Percentiles rank a stretch among this genome's conserved stretches.
phyloP scores from a whole-genome alignment of 2,329 filamentous ascomycete genomes.

The Hymenoscyphus linearis region DNA sequence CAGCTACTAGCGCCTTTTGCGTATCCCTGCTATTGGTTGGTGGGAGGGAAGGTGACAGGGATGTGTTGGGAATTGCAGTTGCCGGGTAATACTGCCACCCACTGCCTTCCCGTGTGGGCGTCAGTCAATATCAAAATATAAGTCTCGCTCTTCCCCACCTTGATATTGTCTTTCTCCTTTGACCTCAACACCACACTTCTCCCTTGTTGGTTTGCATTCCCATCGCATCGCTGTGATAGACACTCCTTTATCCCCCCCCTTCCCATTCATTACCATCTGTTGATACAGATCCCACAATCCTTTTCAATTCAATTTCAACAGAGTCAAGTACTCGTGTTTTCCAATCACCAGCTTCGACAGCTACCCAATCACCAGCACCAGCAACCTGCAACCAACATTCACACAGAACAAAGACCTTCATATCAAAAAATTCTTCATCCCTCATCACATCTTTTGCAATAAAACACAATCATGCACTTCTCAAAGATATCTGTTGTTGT shows the following conservation, averaged over 20 bases:
- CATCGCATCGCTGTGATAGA: constrained; percentile 13
- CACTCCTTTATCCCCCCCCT: constrained; percentile 21
- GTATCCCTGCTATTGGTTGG: not conserved
- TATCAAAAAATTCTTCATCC: not conserved
- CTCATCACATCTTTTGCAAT: constrained; percentile 3
- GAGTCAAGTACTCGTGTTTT: constrained; percentile 9
- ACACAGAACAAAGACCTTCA: constrained; percentile 6
- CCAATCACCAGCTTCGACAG: constrained; percentile 23
- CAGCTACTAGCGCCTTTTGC: not conserved
- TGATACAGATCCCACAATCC: constrained; percentile 28
- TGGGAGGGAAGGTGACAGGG: not conserved
- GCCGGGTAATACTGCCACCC: not conserved
- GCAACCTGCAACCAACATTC: constrained; percentile 22
- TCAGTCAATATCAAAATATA: not conserved
- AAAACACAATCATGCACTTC: constrained; percentile 23
- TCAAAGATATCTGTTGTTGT: constrained; percentile 19
- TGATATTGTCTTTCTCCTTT: constrained; percentile 4
- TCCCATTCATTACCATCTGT: constrained; percentile 24
- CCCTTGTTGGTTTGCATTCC: constrained; percentile 4
- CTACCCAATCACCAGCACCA: constrained; percentile 14
- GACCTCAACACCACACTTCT: constrained; percentile 10
- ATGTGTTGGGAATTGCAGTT: no score
- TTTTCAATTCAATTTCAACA: constrained; percentile 14
- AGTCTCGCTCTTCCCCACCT: not conserved
- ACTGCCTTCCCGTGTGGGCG: not conserved